Percentiles rank a stretch among this genome's conserved stretches.
phyloP scores from a whole-genome alignment of 108 stramenopile genomes.

The Cyclotella atomus region DNA sequence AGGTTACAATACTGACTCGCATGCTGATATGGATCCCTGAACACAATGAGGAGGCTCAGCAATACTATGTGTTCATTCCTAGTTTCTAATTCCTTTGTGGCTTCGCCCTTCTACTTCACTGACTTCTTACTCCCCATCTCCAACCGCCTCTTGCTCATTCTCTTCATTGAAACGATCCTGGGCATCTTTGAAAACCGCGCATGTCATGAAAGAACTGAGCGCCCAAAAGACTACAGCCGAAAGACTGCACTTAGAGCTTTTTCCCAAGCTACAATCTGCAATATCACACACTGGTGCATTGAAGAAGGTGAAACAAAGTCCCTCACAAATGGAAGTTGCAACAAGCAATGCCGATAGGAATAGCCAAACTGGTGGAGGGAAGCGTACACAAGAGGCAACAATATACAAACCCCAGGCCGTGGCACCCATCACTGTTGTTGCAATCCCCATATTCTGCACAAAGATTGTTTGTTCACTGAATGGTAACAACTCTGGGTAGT shows the following conservation, averaged over 20 bases:
- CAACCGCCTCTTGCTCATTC: background rate
- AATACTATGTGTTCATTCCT: no score
- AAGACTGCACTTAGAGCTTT: constrained; percentile 20
- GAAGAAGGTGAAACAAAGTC: constrained; percentile 20
- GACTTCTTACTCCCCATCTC: background rate
- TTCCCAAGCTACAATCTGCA: constrained; percentile 21
- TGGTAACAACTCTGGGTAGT: background rate
- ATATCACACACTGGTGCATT: constrained; percentile 6
- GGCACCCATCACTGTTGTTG: constrained; percentile 35
- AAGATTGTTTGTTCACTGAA: constrained; percentile 2
- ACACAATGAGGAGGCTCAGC: no score
- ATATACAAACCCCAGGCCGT: constrained; percentile 23
- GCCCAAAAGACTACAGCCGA: constrained; percentile 35
- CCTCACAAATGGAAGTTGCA: constrained; percentile 32
- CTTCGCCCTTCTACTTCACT: no score
- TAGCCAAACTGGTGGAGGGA: constrained; percentile 23
- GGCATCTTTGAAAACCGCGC: constrained; percentile 31
- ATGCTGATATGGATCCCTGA: no score
- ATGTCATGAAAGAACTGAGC: constrained; percentile 33
- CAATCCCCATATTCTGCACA: constrained; percentile 8
- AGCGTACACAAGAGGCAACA: constrained; percentile 18
- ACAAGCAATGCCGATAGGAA: constrained; percentile 13
- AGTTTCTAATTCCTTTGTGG: no score
- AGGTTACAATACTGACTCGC: no score
- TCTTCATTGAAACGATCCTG: constrained; percentile 12